Evolutionary conservation across 2,329 filamentous ascomycete species (phyloP), one percentile per base, ranked within the genome.

Genomic region (Tolypocladium ovalisporum): DNA sequence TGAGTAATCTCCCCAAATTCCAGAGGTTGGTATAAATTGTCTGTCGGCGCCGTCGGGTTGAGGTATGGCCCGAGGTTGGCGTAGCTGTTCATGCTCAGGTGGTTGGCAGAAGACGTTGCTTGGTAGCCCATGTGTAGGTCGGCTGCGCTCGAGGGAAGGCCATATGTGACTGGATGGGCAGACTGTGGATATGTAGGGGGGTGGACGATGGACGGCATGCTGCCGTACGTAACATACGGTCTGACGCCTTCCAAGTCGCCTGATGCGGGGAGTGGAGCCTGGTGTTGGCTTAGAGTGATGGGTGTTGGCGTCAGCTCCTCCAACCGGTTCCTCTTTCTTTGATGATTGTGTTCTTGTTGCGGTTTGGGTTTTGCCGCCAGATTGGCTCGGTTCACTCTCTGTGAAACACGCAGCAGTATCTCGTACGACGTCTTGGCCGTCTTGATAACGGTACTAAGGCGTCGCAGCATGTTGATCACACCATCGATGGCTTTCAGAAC

Each of bases 401-500:
- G 67, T 3, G 66, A 58, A 24, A 73, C 64, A 7, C 64, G 67
- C 5, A 60, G 61, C 34, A 73, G 61, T n/a, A 73, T 63, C 3
- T 67, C 65, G 54, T 67, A 70, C 4, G 68, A 69, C 13, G 67
- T 65, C 52, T 64, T 67, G 3, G 69, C 71, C 9, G 69, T 67
- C 52, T 69, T 67, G 2, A 66, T 67, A 47, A 67, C 63, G 29
- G 57, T 63, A 6, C 64, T 64, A 6, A 74, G 60, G 12, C 63
- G 65, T 35, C 67, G 62, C 24, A 77, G 61, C 65, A 73, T 68
- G 10, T 61, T 61, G 35, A 75, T 63, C 0, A 73, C 70, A 3
- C 64, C 62, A 3, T 68, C 64, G 36, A 81, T 75, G 1, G 70
- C 70, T 53, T 70, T 59, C 27, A 76, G 62, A 19, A 77, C 68